Percentiles rank a stretch among this genome's conserved stretches.
Conservation (phyloP, 2,329 filamentous ascomycete species). For the Cercospora sp. region DNA sequence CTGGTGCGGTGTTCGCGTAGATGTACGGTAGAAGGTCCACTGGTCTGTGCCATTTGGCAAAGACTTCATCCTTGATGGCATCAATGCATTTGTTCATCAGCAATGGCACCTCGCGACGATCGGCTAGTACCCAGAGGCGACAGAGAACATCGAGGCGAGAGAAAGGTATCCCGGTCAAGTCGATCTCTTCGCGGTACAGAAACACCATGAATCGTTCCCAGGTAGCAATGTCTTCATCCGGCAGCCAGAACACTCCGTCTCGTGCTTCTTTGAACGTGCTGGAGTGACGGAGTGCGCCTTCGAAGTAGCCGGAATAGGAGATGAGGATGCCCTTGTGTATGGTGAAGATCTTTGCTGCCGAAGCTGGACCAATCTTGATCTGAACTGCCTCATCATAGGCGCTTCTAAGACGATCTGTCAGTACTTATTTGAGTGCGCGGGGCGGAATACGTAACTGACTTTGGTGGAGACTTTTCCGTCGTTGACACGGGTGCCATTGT, state of each 20-base stretch:
- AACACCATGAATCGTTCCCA: background rate
- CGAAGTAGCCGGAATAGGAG: background rate
- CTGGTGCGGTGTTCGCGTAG: constrained; percentile 11
- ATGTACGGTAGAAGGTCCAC: background rate
- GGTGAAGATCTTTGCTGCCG: background rate
- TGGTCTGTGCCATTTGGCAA: background rate
- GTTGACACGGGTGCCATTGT: background rate
- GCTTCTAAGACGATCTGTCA: background rate
- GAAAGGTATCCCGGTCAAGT: too few species aligned
- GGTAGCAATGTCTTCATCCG: background rate
- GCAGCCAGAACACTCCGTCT: background rate
- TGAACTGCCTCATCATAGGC: background rate
- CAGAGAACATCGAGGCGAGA: too few species aligned
- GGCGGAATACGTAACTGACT: background rate
- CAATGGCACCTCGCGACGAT: background rate
- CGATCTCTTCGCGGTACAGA: background rate
- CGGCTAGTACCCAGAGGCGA: background rate
- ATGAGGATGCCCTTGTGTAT: background rate
- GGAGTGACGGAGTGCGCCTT: background rate
- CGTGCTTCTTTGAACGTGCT: background rate
- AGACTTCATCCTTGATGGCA: background rate
- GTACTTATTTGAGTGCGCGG: too few species aligned
- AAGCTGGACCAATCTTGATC: background rate
- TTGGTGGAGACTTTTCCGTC: background rate
- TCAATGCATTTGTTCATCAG: background rate